A percentile compares a stretch with the other conserved stretches of the same genome.
Conservation (phyloP, 345 rosid genomes). For the Psidium friedrichsthalianum region DNA sequence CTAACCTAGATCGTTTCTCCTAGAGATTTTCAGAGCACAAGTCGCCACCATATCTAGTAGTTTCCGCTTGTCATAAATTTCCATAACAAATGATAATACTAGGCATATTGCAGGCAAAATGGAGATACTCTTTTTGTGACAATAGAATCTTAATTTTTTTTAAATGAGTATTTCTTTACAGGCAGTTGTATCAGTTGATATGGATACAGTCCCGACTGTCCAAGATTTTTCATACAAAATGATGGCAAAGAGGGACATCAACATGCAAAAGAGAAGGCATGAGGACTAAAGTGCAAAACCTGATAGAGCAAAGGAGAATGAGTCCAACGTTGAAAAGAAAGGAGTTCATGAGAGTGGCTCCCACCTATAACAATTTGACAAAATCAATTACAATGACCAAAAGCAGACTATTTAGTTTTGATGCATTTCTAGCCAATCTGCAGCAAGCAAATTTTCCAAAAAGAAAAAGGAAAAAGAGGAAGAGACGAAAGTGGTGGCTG, state of each 20-base stretch:
- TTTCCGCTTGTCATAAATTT: neutral
- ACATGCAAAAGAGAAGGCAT: neutral
- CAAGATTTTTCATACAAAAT: neutral
- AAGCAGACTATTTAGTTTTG: neutral
- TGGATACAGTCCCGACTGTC: neutral
- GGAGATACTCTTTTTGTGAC: neutral
- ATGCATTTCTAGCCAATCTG: neutral
- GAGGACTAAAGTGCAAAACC: constrained; percentile 28
- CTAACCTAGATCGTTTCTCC: neutral
- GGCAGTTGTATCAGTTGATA: neutral
- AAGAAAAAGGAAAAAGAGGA: neutral
- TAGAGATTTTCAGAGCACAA: neutral
- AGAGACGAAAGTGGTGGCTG: constrained; percentile 2
- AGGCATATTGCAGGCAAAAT: neutral
- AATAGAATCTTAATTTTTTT: neutral
- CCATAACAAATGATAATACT: neutral
- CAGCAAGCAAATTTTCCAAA: neutral
- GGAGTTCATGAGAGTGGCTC: constrained; percentile 96
- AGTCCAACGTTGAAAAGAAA: constrained; percentile 98
- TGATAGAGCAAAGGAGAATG: constrained; percentile 87
- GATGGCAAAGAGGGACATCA: neutral
- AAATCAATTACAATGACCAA: constrained; percentile 10
- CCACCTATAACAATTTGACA: constrained; percentile 54
- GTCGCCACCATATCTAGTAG: neutral
- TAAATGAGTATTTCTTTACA: neutral